phyloP scores from a whole-genome alignment of 2,329 filamentous ascomycete species.

The Triangularia setosa region DNA sequence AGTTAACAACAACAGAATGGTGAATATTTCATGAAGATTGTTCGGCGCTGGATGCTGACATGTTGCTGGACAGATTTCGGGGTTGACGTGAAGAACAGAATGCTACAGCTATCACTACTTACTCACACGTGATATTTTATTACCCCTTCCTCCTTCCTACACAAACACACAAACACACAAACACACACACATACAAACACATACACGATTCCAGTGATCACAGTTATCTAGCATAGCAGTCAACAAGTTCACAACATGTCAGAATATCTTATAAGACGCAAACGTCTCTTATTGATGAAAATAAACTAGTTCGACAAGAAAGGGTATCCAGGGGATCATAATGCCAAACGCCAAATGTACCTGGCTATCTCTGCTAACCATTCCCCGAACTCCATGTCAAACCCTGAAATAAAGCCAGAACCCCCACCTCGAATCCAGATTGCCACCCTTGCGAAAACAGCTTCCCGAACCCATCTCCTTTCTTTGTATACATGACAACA shows the following conservation, averaged over 20 bases:
- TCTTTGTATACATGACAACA: background rate
- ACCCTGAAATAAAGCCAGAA: background rate
- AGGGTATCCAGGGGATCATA: background rate
- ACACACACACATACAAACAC: too few relatives aligned
- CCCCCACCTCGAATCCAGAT: too few relatives aligned
- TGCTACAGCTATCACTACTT: background rate
- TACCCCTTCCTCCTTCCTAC: background rate
- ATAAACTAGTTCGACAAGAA: background rate
- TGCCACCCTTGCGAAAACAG: background rate
- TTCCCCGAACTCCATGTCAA: background rate
- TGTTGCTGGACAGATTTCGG: background rate
- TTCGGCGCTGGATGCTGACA: background rate
- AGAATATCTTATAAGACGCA: background rate
- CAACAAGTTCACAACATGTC: background rate
- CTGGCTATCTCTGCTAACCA: background rate
- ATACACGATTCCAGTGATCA: background rate
- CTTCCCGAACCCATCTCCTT: background rate
- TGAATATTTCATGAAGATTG: background rate
- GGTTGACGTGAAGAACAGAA: background rate
- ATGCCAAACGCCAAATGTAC: too few relatives aligned
- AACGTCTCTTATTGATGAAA: background rate
- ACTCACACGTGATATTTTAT: background rate
- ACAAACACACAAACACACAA: background rate
- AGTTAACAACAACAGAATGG: background rate
- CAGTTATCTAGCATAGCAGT: background rate